Evolutionary conservation across 2,329 filamentous ascomycete genomes (phyloP), one percentile per base, ranked within the genome.

Genomic region (Aureobasidium zeae): DNA sequence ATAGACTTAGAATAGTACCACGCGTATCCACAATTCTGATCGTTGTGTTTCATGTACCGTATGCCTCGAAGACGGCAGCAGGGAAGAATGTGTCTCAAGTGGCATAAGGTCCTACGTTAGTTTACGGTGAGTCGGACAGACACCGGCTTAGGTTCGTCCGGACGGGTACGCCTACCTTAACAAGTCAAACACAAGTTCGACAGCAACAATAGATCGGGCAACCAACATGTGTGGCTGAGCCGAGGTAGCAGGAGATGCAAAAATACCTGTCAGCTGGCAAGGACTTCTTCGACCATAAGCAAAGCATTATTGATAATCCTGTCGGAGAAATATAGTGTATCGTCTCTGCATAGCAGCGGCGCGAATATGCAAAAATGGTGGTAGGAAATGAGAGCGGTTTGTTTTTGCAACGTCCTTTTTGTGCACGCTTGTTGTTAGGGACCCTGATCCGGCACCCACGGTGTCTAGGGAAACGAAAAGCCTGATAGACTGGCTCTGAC

Each of bases 131-230:
- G 15, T 22, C 21, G 29, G 30, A 42, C 20, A 33, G 16, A 33
- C 15, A 32, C 15, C 29, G 19, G 12, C 10, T 12, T 33, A 13
- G 15, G 29, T 20, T 33, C 11, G 16, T 5, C 29, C 15, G 12
- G 15, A 26, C 21, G 38, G 29, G 20, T 42, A 11, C 26, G 33
- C 13, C 29, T 33, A 29, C 38, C 37, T 13, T 24, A 21, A 32
- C 38, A 42, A 42, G 38, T 42, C 38, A 42, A 42, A 42, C 38
- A 42, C 28, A 42, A 22, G 38, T 42, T 29, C 29, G 38, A 31
- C 36, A 39, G 19, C 36, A n/a, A n/a, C n/a, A 20, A 39, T 3
- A 39, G 19, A 39, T 26, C 28, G 24, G 26, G 20, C 9, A 22
- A 4, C 19, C 36, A 28, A 26, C 38, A 29, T 33, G 38, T 25